Conservation (phyloP, 148 eudicot species). For the Nepenthes mirabilis region DNA sequence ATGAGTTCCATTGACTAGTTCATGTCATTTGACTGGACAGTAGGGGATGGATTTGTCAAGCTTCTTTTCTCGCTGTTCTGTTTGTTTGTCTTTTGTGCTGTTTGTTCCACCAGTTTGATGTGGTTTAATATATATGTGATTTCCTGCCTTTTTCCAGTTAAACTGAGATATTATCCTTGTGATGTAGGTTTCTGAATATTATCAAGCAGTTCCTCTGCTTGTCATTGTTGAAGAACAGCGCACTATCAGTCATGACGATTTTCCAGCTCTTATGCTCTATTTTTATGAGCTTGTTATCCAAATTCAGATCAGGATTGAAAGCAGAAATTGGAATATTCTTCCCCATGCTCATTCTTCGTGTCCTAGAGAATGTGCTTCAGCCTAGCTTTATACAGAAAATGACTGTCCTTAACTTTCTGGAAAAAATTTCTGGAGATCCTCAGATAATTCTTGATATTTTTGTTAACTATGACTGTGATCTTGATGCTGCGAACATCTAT, state of each 20-base stretch:
- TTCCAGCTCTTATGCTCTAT: conserved; percentile 93
- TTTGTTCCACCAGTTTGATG: neutral
- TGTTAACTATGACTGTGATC: conserved; percentile 97
- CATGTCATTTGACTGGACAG: no score
- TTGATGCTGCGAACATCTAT: conserved; percentile 93
- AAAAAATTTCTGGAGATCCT: conserved; percentile 82
- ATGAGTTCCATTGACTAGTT: no score
- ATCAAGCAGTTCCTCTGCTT: conserved; percentile 88
- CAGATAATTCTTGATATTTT: conserved; percentile 74
- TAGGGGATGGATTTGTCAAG: no score
- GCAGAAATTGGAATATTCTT: conserved; percentile 91
- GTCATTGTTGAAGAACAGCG: conserved; percentile 91
- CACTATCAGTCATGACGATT: conserved; percentile 86
- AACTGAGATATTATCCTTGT: conserved; percentile 1
- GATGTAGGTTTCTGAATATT: conserved; percentile 75
- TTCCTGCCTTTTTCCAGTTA: neutral
- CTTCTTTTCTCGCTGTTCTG: no score
- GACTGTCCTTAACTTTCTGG: conserved; percentile 86
- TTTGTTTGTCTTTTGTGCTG: neutral
- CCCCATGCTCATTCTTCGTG: conserved; percentile 93
- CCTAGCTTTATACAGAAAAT: conserved; percentile 98
- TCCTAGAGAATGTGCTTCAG: conserved; percentile 87
- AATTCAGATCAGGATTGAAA: conserved; percentile 83
- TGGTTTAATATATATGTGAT: neutral
- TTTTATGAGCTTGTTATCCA: conserved; percentile 60